Percentiles rank a stretch among this genome's conserved stretches.
Conservation (phyloP, 805 yeast genomes). For the Ogataea pignaliae region DNA sequence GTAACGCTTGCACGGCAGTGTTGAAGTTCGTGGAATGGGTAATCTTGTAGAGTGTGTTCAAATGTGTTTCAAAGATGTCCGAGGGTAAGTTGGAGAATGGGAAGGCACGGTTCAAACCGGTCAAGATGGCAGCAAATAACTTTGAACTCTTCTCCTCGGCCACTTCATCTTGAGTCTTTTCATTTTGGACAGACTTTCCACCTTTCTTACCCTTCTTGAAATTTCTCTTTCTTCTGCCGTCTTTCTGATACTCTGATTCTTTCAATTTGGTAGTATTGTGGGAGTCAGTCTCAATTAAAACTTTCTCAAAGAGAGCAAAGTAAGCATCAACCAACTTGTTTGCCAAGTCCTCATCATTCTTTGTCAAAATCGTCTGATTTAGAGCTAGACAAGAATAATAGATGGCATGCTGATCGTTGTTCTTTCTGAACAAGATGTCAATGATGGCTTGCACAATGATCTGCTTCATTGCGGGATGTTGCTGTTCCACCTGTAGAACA, state of each 20-base stretch:
- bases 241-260: constrained; percentile 46
- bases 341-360: constrained; percentile 74
- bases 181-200: constrained; percentile 69
- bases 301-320: constrained; percentile 79
- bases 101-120: constrained; percentile 94
- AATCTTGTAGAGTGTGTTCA: constrained; percentile 80
- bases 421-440: constrained; percentile 71
- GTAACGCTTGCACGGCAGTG: constrained; percentile 89
- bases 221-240: constrained; percentile 65
- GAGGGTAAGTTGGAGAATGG: constrained; percentile 80
- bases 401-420: constrained; percentile 79
- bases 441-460: constrained; percentile 74
- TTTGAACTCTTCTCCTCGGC: constrained; percentile 78
- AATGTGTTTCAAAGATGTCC: constrained; percentile 66
- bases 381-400: constrained; percentile 85
- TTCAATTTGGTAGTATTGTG: constrained; percentile 35
- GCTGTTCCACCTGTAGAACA: constrained; percentile 74
- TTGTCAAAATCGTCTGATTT: constrained; percentile 86
- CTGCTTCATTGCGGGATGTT: constrained; percentile 93
- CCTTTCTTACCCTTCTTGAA: constrained; percentile 85
- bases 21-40: constrained; percentile 93
- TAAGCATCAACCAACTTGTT: constrained; percentile 79
- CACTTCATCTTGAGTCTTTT: constrained; percentile 59
- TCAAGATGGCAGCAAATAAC: constrained; percentile 81
- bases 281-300: constrained; percentile 64